Evolutionary conservation across 2,329 filamentous ascomycete genomes (phyloP).

Genomic region (Penicillium crustosum): DNA sequence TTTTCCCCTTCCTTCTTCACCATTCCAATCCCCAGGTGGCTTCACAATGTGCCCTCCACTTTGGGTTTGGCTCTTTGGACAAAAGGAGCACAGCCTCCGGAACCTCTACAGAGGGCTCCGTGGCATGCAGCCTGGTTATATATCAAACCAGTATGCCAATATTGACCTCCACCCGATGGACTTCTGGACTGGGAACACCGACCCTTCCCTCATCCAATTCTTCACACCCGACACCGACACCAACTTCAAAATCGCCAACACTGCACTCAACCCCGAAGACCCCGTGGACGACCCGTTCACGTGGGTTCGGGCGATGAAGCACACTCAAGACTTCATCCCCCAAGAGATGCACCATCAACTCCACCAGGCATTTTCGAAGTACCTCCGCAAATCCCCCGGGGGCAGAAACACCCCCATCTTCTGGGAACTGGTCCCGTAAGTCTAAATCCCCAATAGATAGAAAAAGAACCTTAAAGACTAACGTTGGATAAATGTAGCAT

Average conservation of each 20-base stretch:
- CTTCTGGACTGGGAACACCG: neutral
- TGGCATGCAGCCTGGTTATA: neutral
- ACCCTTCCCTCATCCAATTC: neutral
- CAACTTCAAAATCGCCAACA: neutral
- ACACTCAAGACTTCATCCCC: neutral
- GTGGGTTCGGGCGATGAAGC: neutral
- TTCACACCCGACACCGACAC: neutral
- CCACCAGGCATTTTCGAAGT: neutral
- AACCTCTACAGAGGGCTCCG: neutral
- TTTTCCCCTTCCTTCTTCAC: neutral
- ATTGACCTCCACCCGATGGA: conserved; percentile 2
- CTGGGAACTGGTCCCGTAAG: neutral
- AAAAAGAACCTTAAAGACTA: neutral
- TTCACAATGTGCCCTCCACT: neutral
- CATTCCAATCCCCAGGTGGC: neutral
- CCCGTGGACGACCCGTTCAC: conserved; percentile 1
- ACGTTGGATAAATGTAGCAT: neutral
- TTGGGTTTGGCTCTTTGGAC: neutral
- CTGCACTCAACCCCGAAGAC: neutral
- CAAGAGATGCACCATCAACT: neutral
- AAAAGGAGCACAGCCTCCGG: neutral
- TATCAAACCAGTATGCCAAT: neutral
- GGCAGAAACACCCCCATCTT: neutral
- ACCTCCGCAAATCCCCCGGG: neutral
- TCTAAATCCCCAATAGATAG: neutral